Evolutionary conservation across 2,329 filamentous ascomycete genomes (phyloP).

Genomic region (Aspergillus intermedius): DNA sequence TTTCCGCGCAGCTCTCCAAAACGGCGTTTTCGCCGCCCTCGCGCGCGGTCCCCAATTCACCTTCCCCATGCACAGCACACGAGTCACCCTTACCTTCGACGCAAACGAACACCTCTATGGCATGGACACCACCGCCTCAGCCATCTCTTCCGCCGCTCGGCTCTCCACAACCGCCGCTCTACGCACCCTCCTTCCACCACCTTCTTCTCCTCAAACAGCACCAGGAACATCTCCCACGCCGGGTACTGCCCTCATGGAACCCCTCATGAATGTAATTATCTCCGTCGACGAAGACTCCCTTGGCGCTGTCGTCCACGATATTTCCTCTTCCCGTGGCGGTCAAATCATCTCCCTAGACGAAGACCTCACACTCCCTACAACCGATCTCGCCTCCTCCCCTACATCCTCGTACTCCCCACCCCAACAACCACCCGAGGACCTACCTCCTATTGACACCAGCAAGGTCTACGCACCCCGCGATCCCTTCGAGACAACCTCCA

Average conservation of each 20-base stretch:
- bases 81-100: constrained; percentile 65
- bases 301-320: constrained; percentile 74
- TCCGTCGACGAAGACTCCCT: constrained; percentile 75
- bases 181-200: constrained; percentile 41
- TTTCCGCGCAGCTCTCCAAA: constrained; percentile 56
- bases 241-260: constrained; percentile 69
- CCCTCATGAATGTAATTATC: constrained; percentile 86
- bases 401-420: constrained; percentile 1
- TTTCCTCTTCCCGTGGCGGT: constrained; percentile 66
- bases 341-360: constrained; percentile 65
- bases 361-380: constrained; percentile 29
- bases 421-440: constrained; percentile 19
- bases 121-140: constrained; percentile 60
- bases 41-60: constrained; percentile 75
- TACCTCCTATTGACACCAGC: constrained; percentile 56
- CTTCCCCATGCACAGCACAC: constrained; percentile 71
- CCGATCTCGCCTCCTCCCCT: constrained; percentile 16
- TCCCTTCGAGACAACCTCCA: constrained; percentile 52
- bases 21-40: constrained; percentile 75
- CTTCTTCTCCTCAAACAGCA: constrained; percentile 3
- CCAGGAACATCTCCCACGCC: constrained; percentile 44
- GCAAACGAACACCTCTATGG: constrained; percentile 58
- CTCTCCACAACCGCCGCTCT: constrained; percentile 65
- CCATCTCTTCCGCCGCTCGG: constrained; percentile 60
- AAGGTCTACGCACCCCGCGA: constrained; percentile 84